These are phyloP conservation scores for Yarrowia deformans DNA, from an alignment of 805 yeast species.

Conservation along the genomic window DNA sequence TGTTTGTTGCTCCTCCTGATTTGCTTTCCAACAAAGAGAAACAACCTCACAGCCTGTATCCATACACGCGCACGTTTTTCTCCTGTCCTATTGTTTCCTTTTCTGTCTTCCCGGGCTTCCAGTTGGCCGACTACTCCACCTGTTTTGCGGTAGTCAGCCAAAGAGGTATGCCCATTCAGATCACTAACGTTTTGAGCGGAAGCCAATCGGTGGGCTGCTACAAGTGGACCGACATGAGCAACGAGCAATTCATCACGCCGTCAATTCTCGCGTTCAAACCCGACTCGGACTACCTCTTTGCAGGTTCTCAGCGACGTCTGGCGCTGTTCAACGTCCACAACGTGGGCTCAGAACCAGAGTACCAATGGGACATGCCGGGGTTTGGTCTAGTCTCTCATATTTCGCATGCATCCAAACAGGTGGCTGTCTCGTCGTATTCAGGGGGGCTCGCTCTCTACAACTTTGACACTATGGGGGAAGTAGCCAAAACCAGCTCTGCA, in stretches of 20 bases:
- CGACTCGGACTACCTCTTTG: constrained; percentile 30
- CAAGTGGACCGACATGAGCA: constrained; percentile 35
- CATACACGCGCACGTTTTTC: constrained; percentile 40
- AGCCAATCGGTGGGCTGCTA: constrained; percentile 24
- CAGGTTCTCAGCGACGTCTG: constrained; percentile 26
- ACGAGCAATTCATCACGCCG: constrained; percentile 29
- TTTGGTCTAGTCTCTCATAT: constrained; percentile 7
- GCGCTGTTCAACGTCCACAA: constrained; percentile 27
- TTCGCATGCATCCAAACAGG: constrained; percentile 15
- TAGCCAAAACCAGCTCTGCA: constrained; percentile 17
- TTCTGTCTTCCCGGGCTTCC: constrained; percentile 42
- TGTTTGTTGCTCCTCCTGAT: constrained; percentile 43
- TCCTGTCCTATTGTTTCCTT: constrained; percentile 41
- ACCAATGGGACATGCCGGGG: constrained; percentile 29
- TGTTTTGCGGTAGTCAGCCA: constrained; percentile 42
- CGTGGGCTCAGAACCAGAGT: constrained; percentile 40
- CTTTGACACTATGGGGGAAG: constrained; percentile 7
- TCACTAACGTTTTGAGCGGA: constrained; percentile 41
- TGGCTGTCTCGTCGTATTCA: constrained; percentile 15
- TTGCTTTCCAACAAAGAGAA: constrained; percentile 35
- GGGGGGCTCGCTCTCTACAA: constrained; percentile 8
- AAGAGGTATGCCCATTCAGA: constrained; percentile 42
- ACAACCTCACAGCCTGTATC: constrained; percentile 35
- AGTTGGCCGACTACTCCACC: constrained; percentile 37
- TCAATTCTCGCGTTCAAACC: constrained; percentile 8